Evolutionary conservation across 768 basidiomycete genomes (phyloP), one percentile per base, ranked within the genome.

Genomic region (Amanita phalloides): DNA sequence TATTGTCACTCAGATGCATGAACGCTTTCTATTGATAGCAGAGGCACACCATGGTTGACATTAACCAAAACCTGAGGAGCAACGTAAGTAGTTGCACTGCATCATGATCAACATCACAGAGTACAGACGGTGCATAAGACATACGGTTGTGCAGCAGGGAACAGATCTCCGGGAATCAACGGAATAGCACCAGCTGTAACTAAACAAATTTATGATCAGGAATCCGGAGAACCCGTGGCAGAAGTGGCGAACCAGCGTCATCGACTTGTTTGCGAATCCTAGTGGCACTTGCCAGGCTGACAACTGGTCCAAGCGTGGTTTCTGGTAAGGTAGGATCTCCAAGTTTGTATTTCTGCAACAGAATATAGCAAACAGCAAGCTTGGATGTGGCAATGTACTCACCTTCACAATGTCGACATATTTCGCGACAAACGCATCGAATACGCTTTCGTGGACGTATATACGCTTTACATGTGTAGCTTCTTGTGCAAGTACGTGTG

Each of bases 251-350:
- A 89, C 91, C 68, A 3, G 95, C 96, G 64, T 91, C 90, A 1
- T 75, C 68, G 43, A 97, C 74, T 62, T 99, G 95, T 61, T 86
- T 89, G 32, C 86, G 75, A 54, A 98, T 96, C 54, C 79, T 74
- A 52, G 81, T 74, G 0, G 96, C 95, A 56, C 88, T 90, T 2
- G 86, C 84, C 6, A 93, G 64, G 55, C 87, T 92, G 57, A 98
- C 83, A 9, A 99, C 96, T 1, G 96, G 96, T 0, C 96, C 96
- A 11, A 99, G 75, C 41, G 84, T 91, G 0, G 84, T 90, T 10
- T 79, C 75, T 8, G 75, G 64, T 33, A 76, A 65, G 0, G 82
- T 86, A 0, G 96, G 95, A 61, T 97, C 90, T 2, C 89, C 93
- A 11, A 99, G 80, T 55, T 78, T 81, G 68, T 92, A 96, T 53